phyloP scores from a whole-genome alignment of 257 asterid species.

The Solanum piurae region DNA sequence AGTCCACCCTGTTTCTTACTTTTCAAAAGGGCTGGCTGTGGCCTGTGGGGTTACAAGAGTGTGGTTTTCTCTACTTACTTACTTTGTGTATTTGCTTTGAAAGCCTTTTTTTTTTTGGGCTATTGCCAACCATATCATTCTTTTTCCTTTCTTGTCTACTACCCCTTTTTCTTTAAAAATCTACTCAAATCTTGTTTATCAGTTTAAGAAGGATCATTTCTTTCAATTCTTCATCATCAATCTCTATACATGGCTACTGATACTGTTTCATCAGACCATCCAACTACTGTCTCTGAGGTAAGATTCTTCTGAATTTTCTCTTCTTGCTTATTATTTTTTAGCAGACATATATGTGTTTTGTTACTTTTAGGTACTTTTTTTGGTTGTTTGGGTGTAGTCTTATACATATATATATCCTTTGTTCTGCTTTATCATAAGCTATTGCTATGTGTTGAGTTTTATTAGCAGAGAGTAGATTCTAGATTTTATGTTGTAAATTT shows the following conservation, averaged over 20 bases:
- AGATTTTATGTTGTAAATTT: not conserved
- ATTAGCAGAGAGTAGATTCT: not conserved
- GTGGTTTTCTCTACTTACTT: constrained; percentile 21
- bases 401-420: not conserved
- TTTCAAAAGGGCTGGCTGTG: not conserved
- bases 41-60: not conserved
- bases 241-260: constrained; percentile 51
- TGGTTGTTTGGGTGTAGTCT: not conserved
- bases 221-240: not conserved
- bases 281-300: constrained; percentile 33
- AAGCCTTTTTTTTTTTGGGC: constrained; percentile 13
- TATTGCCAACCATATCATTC: constrained; percentile 67
- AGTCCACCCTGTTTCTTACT: constrained; percentile 8
- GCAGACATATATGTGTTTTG: not conserved
- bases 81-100: constrained; percentile 27
- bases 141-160: constrained; percentile 1
- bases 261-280: constrained; percentile 47
- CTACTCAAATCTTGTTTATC: not conserved
- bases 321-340: not conserved
- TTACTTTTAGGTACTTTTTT: not conserved
- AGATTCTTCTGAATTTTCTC: not conserved
- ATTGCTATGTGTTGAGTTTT: not conserved
- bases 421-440: not conserved
- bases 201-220: not conserved
- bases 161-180: not conserved